Conservation (phyloP, 192 early-diverging fungal species). For the Coemansia sp. region DNA sequence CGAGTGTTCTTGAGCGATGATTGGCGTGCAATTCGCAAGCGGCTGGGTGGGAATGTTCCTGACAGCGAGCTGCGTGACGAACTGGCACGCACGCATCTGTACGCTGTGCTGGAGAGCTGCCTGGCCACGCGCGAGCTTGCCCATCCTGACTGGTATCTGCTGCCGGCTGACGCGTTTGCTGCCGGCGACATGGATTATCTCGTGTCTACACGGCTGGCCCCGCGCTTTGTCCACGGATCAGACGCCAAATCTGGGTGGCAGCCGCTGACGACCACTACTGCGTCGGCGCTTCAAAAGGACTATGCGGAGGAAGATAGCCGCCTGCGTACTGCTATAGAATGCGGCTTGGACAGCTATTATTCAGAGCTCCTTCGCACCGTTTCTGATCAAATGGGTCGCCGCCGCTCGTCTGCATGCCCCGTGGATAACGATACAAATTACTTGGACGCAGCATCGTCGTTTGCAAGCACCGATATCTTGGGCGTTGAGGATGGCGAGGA, state of each 20-base stretch:
- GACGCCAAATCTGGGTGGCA: not conserved
- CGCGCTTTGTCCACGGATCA: slow-evolving; percentile 11
- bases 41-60: slow-evolving; percentile 13
- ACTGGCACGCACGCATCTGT: slow-evolving; percentile 22
- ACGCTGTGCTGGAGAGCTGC: slow-evolving; percentile 29
- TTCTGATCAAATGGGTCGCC: slow-evolving; percentile 8
- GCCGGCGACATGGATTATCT: slow-evolving; percentile 16
- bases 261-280: slow-evolving; percentile 18
- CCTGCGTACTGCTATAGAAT: slow-evolving; percentile 22
- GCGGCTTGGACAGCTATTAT: slow-evolving; percentile 28
- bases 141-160: slow-evolving; percentile 32
- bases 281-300: slow-evolving; percentile 16
- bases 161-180: slow-evolving; percentile 14
- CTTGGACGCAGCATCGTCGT: not conserved
- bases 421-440: not conserved
- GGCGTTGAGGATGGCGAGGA: slow-evolving; percentile 13
- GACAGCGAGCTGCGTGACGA: slow-evolving; percentile 25
- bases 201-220: slow-evolving; percentile 15
- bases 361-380: slow-evolving; percentile 37
- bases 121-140: slow-evolving; percentile 20
- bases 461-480: not conserved
- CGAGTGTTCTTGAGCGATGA: slow-evolving; percentile 41
- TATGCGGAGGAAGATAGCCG: slow-evolving; percentile 21
- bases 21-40: slow-evolving; percentile 18
- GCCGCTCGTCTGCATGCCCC: not conserved